Evolutionary conservation across 345 rosid species (phyloP), one percentile per base, ranked within the genome.

Genomic region (Eutrema heterophyllum): DNA sequence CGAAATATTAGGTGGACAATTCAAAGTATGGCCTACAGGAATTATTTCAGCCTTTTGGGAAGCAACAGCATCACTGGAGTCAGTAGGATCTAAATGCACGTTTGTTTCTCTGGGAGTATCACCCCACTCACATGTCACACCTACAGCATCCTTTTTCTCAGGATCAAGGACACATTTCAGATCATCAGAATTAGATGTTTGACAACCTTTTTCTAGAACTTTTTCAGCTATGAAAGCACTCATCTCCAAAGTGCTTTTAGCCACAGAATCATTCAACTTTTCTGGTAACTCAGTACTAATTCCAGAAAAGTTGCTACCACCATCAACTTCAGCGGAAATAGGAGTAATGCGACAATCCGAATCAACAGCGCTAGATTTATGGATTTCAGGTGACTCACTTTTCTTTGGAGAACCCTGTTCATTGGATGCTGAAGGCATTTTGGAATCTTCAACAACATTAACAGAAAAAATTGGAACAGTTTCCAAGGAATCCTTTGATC

Each of bases 331-430:
- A 18, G 30, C 43, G 2, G 64, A 58, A 60, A n/a, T 60, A 60
- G 65, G 49, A 40, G 35, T 26, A 12, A 13, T 26, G 50, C 21
- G 66, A 60, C 66, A 40, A 24, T 24, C 49, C 49, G 21, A 16
- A 68, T 66, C 76, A 68, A 5, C 48, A 43, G 49, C 45, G 52
- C 67, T 54, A 66, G 78, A 62, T n/a, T 72, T 40, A 36, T 15
- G 14, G 54, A 49, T 39, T 8, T 38, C 53, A 14, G 70, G 45
- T 44, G 59, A 68, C 51, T 38, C 73, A 6, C 11, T 50, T 38
- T 38, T 39, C 46, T 35, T 21, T 40, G 70, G 64, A 80, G 77
- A 60, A 45, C 55, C 35, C 41, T 44, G 35, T 32, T 21, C 65
- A 32, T 5, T 33, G 32, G 54, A 15, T 45, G 44, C 64, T 56